Base-by-base conservation (phyloP, 768 basidiomycete genomes). In the Hygrocybe punicea region DNA sequence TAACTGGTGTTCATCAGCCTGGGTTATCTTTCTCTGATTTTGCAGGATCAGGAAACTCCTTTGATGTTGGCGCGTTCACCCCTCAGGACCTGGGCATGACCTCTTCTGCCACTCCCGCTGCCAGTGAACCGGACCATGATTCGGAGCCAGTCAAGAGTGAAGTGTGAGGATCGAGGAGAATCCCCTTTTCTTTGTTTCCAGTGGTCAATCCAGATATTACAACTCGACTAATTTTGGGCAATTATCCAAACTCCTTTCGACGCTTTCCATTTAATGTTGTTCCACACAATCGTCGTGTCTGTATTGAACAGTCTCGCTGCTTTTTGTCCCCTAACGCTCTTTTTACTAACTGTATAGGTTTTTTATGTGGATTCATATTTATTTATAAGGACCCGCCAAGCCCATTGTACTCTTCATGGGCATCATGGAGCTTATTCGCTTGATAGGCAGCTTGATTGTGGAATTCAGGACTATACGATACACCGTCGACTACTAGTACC, bases 1-100 rank as follows among this genome's bases (percentile, higher is more conserved):
- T 88, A 58, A 76, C 71, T 58, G 70, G 76, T 51, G 79, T 82
- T 51, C 86, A 87, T 64, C 77, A 82, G 67, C 72, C 84, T 36
- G 83, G 83, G 23, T 76, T 90, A 62, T 80, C 84, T 35, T 92
- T 89, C 69, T 74, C 83, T 55, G 89, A 92, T 70, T 92, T 56
- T 37, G 65, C 84, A 36, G 80, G 80, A 49, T 72, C 85, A 13
- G 79, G 81, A 52, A 81, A 79, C 58, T 69, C 83, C 16, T 91
- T 90, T 63, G 89, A 91, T 69, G 88, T 90, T 48, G 65, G 80
- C 34, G 78, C 76, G n/a, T 88, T 88, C 69, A 73, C 81, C 48
- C 74, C 83, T 36, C 86, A 85, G 63, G 89, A 89, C 60, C 67
- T 91, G 61, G 81, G 80, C 56, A 78, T 91, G 64, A 77, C 73